These are phyloP conservation scores for Xylaria sp. DNA, from an alignment of 2,329 filamentous ascomycete species.

Conservation along the genomic window DNA sequence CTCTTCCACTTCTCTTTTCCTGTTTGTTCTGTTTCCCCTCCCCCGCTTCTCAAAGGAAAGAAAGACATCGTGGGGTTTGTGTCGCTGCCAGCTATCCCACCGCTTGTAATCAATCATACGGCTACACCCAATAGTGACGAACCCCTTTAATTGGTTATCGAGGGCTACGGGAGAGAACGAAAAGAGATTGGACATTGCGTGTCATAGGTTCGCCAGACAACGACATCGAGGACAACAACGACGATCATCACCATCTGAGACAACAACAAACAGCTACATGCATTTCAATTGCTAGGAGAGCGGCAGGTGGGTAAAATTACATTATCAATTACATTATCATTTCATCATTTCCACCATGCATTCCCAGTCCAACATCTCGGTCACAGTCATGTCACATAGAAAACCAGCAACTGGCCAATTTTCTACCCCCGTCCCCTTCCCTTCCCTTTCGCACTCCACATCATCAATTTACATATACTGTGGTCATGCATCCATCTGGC, in stretches of 20 bases:
- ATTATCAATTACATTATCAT: slow-evolving; percentile 13
- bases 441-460: background rate
- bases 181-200: no score
- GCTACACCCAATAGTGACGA: background rate
- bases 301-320: background rate
- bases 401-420: background rate
- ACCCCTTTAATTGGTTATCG: background rate
- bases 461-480: background rate
- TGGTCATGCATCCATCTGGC: background rate
- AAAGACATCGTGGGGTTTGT: background rate
- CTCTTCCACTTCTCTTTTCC: background rate
- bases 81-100: background rate
- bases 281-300: background rate
- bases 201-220: background rate
- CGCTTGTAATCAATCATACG: background rate
- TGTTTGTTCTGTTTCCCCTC: background rate
- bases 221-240: background rate
- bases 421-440: background rate
- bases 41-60: background rate
- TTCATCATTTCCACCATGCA: background rate
- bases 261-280: slow-evolving; percentile 1
- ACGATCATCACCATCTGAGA: background rate
- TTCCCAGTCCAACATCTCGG: background rate
- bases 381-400: background rate
- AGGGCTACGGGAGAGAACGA: no score